phyloP scores from a whole-genome alignment of 305 asterid species.

The Plantago coronopus region DNA sequence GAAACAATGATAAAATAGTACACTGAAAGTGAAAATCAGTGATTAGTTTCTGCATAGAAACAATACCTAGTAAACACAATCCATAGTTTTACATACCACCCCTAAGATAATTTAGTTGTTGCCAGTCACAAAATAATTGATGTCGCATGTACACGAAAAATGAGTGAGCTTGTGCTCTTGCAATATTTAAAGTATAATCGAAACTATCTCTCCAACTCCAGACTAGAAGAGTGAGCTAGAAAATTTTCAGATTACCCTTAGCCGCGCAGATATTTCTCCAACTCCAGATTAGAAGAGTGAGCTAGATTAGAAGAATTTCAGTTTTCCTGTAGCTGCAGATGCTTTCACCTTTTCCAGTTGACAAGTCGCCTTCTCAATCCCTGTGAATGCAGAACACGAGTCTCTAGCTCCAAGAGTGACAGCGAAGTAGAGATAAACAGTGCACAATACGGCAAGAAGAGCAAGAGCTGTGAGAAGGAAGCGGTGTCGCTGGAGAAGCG shows the following conservation, averaged over 20 bases:
- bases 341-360: conserved; percentile 30
- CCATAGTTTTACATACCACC: conserved; percentile 6
- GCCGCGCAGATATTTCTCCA: conserved; percentile 20
- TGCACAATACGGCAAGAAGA: conserved; percentile 82
- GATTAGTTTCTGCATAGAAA: neutral
- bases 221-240: conserved; percentile 23
- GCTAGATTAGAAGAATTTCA: conserved; percentile 39
- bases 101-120: neutral
- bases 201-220: conserved; percentile 4
- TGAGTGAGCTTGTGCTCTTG: conserved; percentile 19
- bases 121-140: neutral
- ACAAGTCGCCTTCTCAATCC: conserved; percentile 37
- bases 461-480: conserved; percentile 81
- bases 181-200: conserved; percentile 14
- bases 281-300: conserved; percentile 7
- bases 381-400: conserved; percentile 36
- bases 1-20: no score
- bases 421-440: conserved; percentile 90
- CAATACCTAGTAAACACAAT: neutral
- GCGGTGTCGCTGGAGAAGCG: conserved; percentile 73
- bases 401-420: conserved; percentile 71
- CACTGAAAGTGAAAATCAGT: neutral
- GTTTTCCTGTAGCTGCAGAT: conserved; percentile 39
- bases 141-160: conserved; percentile 23
- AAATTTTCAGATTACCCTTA: conserved; percentile 48